Evolutionary conservation across 306 rosid species (phyloP).

Genomic region (Trifolium repens): DNA sequence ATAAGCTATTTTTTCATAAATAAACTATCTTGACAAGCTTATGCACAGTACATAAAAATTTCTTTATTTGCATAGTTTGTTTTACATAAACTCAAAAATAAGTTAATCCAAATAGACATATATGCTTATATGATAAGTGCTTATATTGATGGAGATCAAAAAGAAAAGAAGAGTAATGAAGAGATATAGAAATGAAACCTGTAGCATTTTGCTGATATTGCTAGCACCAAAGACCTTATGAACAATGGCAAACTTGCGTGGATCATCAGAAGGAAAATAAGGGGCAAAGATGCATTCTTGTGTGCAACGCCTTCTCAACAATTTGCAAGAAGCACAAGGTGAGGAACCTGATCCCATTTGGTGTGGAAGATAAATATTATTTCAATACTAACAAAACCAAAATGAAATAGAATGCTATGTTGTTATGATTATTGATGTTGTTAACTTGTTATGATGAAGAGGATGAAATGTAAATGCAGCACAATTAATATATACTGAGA

Average conservation of each 20-base stretch:
- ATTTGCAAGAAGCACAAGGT: slow-evolving; percentile 86
- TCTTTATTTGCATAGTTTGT: too few species aligned
- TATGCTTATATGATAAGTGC: too few species aligned
- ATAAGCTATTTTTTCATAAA: too few species aligned
- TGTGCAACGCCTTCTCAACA: slow-evolving; percentile 83
- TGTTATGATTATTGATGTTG: not conserved
- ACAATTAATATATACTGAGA: slow-evolving; percentile 39
- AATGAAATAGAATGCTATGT: not conserved
- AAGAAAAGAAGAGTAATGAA: not conserved
- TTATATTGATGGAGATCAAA: not conserved
- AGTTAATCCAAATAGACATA: too few species aligned
- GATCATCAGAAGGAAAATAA: slow-evolving; percentile 78
- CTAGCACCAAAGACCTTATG: slow-evolving; percentile 94
- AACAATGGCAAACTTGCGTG: slow-evolving; percentile 78
- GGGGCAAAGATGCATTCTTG: slow-evolving; percentile 81
- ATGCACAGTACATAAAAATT: too few species aligned
- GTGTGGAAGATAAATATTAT: not conserved
- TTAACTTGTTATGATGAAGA: slow-evolving; percentile 2
- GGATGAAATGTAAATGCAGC: slow-evolving; percentile 9
- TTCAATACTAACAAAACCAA: slow-evolving; percentile 7
- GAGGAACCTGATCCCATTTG: slow-evolving; percentile 64
- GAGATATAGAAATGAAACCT: slow-evolving; percentile 49
- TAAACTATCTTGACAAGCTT: too few species aligned
- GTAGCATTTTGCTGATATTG: slow-evolving; percentile 84
- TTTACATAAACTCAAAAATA: too few species aligned